Evolutionary conservation across 352 stramenopile genomes (phyloP), one percentile per base, ranked within the genome.

Genomic region (Phytopythium kandeliae): DNA sequence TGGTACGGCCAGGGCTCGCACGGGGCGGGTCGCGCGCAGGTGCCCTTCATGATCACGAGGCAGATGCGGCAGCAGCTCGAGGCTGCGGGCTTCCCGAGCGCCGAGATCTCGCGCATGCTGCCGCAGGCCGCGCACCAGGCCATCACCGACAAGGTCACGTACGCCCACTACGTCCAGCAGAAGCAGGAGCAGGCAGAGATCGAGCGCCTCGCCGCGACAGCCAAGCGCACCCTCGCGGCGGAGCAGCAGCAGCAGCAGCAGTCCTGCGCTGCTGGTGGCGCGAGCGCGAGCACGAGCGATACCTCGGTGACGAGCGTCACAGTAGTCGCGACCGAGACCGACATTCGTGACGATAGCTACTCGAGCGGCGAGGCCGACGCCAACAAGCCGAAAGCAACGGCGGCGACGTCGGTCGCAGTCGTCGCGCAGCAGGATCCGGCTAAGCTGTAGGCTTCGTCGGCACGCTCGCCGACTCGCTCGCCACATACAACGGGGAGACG

Each of bases 21-120:
- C n/a, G 62, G 61, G 10, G 50, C 70, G 1, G 62, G 69, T 22
- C 59, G 65, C n/a, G 66, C 78, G 21, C 86, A 77, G 24, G 79
- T 92, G 60, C 78, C 81, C 40, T 92, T 92, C 52, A 92, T 92
- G 81, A 87, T 92, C 68, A 92, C 81, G 54, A 70, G 67, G 58
- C 65, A 48, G 43, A 89, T 88, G 78, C 74, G 77, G 24, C 60
- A 72, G 51, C 69, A 89, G 67, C 69, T 92, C 15, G 47, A 76
- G 50, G 48, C 62, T 21, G 58, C 57, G 11, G 77, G 77, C 8
- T 92, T 89, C 44, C 78, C 78, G 9, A 24, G 62, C 34, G 68
- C 69, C 12, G 71, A 72, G 55, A 88, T 92, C 65, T 73, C 78
- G 51, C 62, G 57, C 45, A 57, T 92, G 48, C 66, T 78, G 50